Conservation (phyloP, 106 monocot genomes). For the Iris macrosiphon region DNA sequence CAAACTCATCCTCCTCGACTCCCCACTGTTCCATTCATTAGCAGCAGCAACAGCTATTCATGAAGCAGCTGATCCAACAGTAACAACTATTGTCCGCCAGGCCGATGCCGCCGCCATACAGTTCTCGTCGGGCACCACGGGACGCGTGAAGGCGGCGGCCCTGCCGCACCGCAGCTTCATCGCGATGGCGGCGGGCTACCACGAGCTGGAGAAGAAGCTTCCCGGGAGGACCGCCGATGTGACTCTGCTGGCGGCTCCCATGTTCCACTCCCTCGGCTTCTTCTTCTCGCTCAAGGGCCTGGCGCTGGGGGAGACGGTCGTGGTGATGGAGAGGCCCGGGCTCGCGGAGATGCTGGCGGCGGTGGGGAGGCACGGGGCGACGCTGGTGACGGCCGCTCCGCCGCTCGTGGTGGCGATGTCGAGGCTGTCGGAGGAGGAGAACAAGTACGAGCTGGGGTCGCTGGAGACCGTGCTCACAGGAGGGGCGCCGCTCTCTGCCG, state of each 20-base stretch:
- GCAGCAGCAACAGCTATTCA: not conserved
- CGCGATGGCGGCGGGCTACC: constrained; percentile 27
- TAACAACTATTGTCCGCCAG: constrained; percentile 16
- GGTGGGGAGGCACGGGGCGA: too few species aligned
- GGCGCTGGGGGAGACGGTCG: constrained; percentile 43
- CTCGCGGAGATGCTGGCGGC: constrained; percentile 12
- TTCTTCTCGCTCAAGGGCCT: constrained; percentile 19
- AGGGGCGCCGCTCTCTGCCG: constrained; percentile 49
- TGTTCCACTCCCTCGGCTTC: constrained; percentile 75
- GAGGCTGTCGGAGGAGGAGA: constrained; percentile 21
- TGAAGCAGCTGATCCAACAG: not conserved
- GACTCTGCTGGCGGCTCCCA: constrained; percentile 41
- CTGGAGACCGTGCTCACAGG: constrained; percentile 35
- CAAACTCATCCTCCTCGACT: constrained; percentile 43
- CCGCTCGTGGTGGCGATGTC: constrained; percentile 62
- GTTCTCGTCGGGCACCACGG: constrained; percentile 83
- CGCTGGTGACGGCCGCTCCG: constrained; percentile 44
- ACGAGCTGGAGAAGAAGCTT: too few species aligned
- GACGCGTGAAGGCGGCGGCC: constrained; percentile 50
- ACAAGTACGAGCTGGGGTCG: constrained; percentile 20
- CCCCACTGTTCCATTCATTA: constrained; percentile 33
- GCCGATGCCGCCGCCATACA: constrained; percentile 56
- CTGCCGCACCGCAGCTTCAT: constrained; percentile 68
- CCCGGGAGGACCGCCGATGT: too few species aligned
- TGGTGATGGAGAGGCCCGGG: constrained; percentile 28